Base-by-base conservation (phyloP, 805 yeast genomes). In the Saccharomycopsis fermentans region DNA sequence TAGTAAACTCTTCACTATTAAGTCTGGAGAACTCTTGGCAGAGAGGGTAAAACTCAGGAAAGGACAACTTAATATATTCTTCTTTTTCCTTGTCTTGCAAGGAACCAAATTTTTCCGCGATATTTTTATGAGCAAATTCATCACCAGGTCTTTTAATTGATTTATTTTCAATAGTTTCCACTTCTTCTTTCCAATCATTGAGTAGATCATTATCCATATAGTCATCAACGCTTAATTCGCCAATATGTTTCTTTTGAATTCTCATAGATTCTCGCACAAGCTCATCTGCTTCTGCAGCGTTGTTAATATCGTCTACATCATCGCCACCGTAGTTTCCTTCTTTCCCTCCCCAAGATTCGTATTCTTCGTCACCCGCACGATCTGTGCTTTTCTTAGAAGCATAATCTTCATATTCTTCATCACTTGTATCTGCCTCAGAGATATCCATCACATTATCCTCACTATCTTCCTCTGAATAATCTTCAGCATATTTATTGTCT, bases 211-310 rank as follows among this genome's bases (percentile, higher is more conserved):
- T 96, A 63, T 89, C 94, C 65, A 85, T 72, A 68, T 78, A 84
- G 69, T 86, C 94, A 29, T 78, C 87, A 79, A 86, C 83, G 53
- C 82, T 81, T 65, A 91, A 75, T 52, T 86, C 95, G 63, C 82
- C 82, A 59, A 89, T 72, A 69, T 90, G 90, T 64, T 81, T 78
- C 73, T 86, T 87, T 72, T 91, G 97, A 64, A 89, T 83, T 67
- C 90, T 82, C 54, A 88, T 67, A 0, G 98, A 98, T 71, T 94
- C 97, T 65, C 82, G 83, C 59, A 92, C 94, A 72, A 90, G 84
- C 62, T 81, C 83, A 62, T 81, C 83, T 4, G 89, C 87, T 35
- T 82, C 84, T 57, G 83, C 95, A 35, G 85, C 92, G 63, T 87
- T 57, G 21, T 59, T 54, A 21, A 61, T 32, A 11, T 35, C 73